Evolutionary conservation across 345 rosid genomes (phyloP), one percentile per base, ranked within the genome.

Genomic region (Melaleuca alternifolia): DNA sequence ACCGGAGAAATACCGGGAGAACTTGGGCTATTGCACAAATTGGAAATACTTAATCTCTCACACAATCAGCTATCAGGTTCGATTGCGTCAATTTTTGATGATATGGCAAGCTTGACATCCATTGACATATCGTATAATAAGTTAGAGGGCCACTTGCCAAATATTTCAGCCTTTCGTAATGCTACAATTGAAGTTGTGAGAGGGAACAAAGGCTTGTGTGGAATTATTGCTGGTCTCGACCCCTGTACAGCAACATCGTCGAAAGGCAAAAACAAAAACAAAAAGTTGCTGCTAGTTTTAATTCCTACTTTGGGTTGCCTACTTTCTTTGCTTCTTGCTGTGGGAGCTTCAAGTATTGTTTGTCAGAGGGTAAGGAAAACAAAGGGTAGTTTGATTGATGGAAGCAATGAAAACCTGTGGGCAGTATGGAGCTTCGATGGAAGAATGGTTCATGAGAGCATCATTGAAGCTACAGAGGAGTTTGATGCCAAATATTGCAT

Each of bases 121-220:
- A 54, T 89, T 4, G 87, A 91, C 18, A 10, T 93, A 7, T 93
- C 93, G 1, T 37, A 87, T 21, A 91, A 92, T 44, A 83, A 83
- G 13, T 51, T 93, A 37, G 81, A 79, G 30, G 94, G 94, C 76
- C 86, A 71, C 0, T 23, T 93, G 9, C 94, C 95, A 1, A 15
- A 88, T 3, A 84, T 50, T 44, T 83, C 77, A 50, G 89, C 91
- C 26, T 91, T 92, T 85, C 84, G 23, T 9, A 83, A 86, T 10
- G 92, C 86, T 62, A 20, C 87, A 0, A n/a, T 62, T 6, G 84
- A 51, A 3, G 76, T n/a, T 10, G 82, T 87, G 3, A 46, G 76
- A 61, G 88, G 83, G 5, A 92, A 90, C 61, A 84, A 44, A 44
- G 87, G 52, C 30, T 62, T 91, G 51, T 90, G 92, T 14, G 91